Evolutionary conservation across 257 asterid species (phyloP), one percentile per base, ranked within the genome.

Genomic region (Primulina huaijiensis): DNA sequence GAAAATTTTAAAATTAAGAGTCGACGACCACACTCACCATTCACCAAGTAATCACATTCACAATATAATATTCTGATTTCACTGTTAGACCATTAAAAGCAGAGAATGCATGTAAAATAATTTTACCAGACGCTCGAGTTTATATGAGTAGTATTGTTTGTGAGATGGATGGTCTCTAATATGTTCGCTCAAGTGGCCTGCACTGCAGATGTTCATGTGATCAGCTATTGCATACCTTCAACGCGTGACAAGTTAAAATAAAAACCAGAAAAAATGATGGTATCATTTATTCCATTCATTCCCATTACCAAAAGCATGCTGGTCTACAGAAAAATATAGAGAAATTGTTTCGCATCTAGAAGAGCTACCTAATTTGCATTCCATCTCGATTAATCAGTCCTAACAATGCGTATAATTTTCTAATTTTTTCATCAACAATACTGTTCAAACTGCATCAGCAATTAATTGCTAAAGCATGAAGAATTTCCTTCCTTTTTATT

Each of bases 171-270:
- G 82, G 16, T 73, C 70, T 69, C 21, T 73, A 33, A 92, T 82
- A 74, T 88, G 96, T 77, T 86, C 79, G 65, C 79, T 80, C 82
- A 89, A 78, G 70, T 92, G 98, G 77, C 96, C 98, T 84, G 89
- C 87, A 85, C 96, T 92, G 95, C 30, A 74, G 68, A 73, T 27
- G 59, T 34, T 68, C 76, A 76, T 55, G 33, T 29, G 70, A 78
- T 75, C 82, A 75, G 69, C 72, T 77, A 29, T 17, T 35, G 16
- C 23, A 58, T 53, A 67, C 23, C 63, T 66, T 65, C 40, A 25
- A 62, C 55, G 37, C 25, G 14, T 74, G 50, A 46, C 4, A 58
- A 34, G 57, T 5, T 37, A 20, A 73, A 58, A 16, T 17, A 29
- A 67, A 74, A 2, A 52, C 31, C 4, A 25, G 30, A 69, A 2